Conservation (phyloP, 1,284 basidiomycete species). For the Schizophyllum commune region DNA sequence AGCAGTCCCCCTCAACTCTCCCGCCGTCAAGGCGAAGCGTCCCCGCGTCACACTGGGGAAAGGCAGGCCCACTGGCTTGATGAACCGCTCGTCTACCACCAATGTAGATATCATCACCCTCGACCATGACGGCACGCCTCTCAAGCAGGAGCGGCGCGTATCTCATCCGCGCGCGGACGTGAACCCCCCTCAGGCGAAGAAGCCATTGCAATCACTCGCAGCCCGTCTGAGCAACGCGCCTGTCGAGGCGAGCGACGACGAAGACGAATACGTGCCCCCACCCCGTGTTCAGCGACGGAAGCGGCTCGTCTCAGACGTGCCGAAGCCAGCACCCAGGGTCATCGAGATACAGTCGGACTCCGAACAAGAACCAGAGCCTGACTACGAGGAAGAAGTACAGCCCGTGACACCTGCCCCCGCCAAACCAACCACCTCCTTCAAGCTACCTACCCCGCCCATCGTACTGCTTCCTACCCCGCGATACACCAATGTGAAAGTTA, state of each 20-base stretch:
- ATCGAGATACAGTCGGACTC: conserved; percentile 11
- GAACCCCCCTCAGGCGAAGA: conserved; percentile 13
- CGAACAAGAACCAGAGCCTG: background rate
- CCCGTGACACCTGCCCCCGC: background rate
- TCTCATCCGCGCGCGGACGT: conserved; percentile 28
- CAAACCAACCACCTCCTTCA: too few relatives aligned
- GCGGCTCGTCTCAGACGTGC: conserved; percentile 4
- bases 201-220: background rate
- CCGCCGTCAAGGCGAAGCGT: conserved; percentile 14
- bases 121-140: conserved; percentile 46
- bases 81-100: conserved; percentile 34
- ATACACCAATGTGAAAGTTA: background rate
- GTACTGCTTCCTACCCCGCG: too few relatives aligned
- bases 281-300: conserved; percentile 14
- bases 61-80: conserved; percentile 26
- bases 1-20: conserved; percentile 32
- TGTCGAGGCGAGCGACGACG: conserved; percentile 7
- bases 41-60: conserved; percentile 19
- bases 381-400: background rate
- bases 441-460: too few relatives aligned
- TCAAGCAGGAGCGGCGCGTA: conserved; percentile 49
- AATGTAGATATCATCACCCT: conserved; percentile 61
- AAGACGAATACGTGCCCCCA: conserved; percentile 9
- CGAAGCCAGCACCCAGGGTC: conserved; percentile 2
- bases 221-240: background rate